phyloP scores from a whole-genome alignment of 345 rosid genomes.

The Cardamine occulta region DNA sequence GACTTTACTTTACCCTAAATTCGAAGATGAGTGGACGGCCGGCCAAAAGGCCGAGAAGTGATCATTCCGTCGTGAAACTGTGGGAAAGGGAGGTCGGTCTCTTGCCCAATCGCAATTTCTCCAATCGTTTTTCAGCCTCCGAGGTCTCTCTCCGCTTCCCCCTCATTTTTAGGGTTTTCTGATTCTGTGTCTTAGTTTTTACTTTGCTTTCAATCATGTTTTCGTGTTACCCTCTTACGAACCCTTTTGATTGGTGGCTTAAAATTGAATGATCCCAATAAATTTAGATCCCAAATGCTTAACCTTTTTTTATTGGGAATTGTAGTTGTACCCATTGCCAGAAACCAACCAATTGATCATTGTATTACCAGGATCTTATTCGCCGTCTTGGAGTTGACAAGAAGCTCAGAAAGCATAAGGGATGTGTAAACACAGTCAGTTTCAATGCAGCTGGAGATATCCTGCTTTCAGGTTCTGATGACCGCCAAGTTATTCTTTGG shows the following conservation, averaged over 20 bases:
- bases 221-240: too few species aligned
- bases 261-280: too few species aligned
- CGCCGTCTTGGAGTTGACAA: conserved; percentile 60
- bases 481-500: conserved; percentile 70
- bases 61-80: conserved; percentile 57
- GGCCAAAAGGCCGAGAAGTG: conserved; percentile 32
- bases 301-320: background rate
- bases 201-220: background rate
- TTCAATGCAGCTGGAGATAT: conserved; percentile 70
- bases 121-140: conserved; percentile 67
- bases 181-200: background rate
- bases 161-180: background rate
- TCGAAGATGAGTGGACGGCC: conserved; percentile 27
- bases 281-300: too few species aligned
- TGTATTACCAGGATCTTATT: conserved; percentile 56
- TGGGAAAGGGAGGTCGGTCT: conserved; percentile 76
- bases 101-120: conserved; percentile 66
- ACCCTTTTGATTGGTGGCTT: too few species aligned
- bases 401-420: conserved; percentile 67
- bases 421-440: conserved; percentile 82
- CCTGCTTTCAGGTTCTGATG: conserved; percentile 86
- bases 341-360: background rate
- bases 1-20: background rate
- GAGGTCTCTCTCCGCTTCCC: conserved; percentile 51
- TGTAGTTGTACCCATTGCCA: background rate